A percentile compares a stretch with the other conserved stretches of the same genome.
Evolutionary conservation across 192 early-diverging fungal genomes (phyloP).

Genomic region (Coemansia sp.): DNA sequence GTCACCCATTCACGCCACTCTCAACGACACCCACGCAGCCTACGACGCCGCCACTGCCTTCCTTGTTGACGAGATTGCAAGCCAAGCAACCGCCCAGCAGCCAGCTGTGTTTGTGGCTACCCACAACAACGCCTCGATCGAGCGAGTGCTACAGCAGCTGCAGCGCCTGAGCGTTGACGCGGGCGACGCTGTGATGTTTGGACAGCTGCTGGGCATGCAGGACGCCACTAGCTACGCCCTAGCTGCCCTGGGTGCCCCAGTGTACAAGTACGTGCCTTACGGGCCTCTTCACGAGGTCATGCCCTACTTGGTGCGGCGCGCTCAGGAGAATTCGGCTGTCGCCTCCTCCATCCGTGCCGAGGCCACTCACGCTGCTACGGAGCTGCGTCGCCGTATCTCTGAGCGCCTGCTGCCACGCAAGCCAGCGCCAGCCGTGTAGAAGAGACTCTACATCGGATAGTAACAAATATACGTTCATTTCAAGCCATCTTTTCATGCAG

Average conservation of each 20-base stretch:
- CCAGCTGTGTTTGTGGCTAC: constrained; percentile 81
- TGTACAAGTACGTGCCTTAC: constrained; percentile 94
- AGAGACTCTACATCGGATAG: neutral
- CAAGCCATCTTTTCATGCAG: constrained; percentile 7
- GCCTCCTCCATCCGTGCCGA: constrained; percentile 63
- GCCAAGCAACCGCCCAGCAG: constrained; percentile 28
- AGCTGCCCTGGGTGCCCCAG: constrained; percentile 69
- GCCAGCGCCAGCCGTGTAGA: neutral
- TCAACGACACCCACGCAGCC: constrained; percentile 77
- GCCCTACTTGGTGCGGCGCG: constrained; percentile 90
- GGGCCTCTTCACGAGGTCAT: constrained; percentile 87
- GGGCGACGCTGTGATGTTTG: constrained; percentile 77
- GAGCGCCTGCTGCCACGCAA: neutral
- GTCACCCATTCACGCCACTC: constrained; percentile 77
- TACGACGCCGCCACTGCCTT: constrained; percentile 78
- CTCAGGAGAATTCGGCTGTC: constrained; percentile 89
- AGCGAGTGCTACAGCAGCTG: constrained; percentile 62
- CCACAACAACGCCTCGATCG: constrained; percentile 83
- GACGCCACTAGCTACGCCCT: constrained; percentile 84
- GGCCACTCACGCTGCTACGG: constrained; percentile 58
- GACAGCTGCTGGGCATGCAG: constrained; percentile 92
- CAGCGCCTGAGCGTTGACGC: constrained; percentile 57
- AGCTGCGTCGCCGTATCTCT: constrained; percentile 51
- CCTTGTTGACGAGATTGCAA: constrained; percentile 61
- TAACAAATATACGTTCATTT: neutral